Conservation (phyloP, 2,329 filamentous ascomycete species). For the Talaromyces albobiverticillius region DNA sequence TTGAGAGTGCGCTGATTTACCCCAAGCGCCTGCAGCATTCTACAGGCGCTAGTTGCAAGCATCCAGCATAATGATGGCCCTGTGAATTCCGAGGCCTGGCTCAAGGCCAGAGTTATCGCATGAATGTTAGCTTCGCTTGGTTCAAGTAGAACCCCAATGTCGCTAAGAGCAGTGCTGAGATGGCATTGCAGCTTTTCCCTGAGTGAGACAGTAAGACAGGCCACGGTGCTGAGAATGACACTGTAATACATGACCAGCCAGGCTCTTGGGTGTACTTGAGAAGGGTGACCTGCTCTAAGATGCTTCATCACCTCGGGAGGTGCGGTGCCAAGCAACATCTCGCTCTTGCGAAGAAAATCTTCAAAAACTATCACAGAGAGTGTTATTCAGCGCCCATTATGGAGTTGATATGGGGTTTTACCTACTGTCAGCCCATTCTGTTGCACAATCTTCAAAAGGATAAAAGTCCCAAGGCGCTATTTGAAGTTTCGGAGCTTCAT, state of each 20-base stretch:
- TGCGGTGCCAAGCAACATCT: not conserved
- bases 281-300: not conserved
- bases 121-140: not conserved
- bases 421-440: not conserved
- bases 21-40: not conserved
- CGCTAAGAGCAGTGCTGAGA: not conserved
- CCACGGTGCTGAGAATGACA: not conserved
- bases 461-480: not conserved
- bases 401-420: not conserved
- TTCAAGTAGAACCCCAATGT: not conserved
- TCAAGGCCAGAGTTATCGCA: not conserved
- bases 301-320: not conserved
- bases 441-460: not conserved
- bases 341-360: not conserved
- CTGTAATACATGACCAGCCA: not conserved
- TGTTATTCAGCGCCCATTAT: too few relatives aligned
- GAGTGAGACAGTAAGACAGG: not conserved
- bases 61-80: not conserved
- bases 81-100: not conserved
- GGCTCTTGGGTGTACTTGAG: not conserved
- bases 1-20: not conserved
- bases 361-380: not conserved
- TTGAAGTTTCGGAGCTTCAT: not conserved
- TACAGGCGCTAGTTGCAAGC: not conserved
- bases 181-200: not conserved